phyloP scores from a whole-genome alignment of 352 stramenopile genomes.

The Aphanomyces invadans region DNA sequence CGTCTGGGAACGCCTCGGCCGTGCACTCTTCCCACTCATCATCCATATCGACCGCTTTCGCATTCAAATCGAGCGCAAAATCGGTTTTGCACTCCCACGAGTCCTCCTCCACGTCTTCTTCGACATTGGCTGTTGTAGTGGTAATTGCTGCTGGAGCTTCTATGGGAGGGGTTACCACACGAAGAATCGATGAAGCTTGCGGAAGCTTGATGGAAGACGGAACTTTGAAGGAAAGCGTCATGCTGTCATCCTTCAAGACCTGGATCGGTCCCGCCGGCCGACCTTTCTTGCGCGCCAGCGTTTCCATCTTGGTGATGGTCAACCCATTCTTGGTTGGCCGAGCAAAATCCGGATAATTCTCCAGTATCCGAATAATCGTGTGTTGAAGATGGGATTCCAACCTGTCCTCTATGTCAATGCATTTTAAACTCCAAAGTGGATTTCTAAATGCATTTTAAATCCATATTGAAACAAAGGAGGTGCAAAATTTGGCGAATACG shows the following conservation, averaged over 20 bases:
- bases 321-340: constrained; percentile 22
- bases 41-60: background rate
- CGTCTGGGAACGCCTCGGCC: constrained; percentile 41
- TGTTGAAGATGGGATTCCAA: no score
- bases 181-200: background rate
- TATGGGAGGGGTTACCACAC: background rate
- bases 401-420: no score
- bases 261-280: background rate
- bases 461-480: no score
- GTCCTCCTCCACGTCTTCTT: constrained; percentile 15
- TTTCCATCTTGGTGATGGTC: constrained; percentile 3
- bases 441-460: background rate
- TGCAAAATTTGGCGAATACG: no score
- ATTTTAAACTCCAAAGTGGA: no score
- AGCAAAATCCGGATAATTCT: background rate
- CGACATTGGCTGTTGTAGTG: background rate
- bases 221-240: constrained; percentile 22
- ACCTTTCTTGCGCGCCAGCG: constrained; percentile 9
- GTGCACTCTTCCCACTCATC: constrained; percentile 36
- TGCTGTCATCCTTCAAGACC: constrained; percentile 2
- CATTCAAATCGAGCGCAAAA: constrained; percentile 7
- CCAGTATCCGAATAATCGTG: background rate
- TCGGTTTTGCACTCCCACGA: constrained; percentile 21
- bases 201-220: background rate
- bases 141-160: background rate